Percentiles rank a stretch among this genome's conserved stretches.
Conservation (phyloP, 2,329 filamentous ascomycete species). For the Fusarium sp. region DNA sequence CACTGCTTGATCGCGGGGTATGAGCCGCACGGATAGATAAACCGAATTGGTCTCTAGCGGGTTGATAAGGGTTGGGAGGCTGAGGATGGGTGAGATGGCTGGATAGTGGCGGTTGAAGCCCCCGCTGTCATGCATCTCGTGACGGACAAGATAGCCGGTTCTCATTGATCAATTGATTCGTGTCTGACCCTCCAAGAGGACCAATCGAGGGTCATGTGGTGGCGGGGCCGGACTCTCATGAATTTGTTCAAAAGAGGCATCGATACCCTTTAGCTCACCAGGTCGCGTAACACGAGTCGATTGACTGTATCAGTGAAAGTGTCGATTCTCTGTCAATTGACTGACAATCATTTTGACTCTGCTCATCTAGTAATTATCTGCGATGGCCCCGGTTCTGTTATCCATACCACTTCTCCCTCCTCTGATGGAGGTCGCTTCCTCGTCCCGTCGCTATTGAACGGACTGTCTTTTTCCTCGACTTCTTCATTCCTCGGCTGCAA, state of each 20-base stretch:
- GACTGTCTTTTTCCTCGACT: neutral
- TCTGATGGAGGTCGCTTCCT: neutral
- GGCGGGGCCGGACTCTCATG: neutral
- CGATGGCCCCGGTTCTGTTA: neutral
- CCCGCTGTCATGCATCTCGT: neutral
- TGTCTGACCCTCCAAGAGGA: neutral
- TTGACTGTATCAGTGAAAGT: neutral
- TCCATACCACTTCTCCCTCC: slow-evolving; percentile 4
- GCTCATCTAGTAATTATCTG: slow-evolving; percentile 8
- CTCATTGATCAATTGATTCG: slow-evolving; percentile 4
- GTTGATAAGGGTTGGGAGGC: neutral
- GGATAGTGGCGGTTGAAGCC: neutral
- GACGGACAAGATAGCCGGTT: neutral
- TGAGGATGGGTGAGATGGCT: neutral
- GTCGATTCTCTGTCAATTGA: slow-evolving; percentile 1
- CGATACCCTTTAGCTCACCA: slow-evolving; percentile 3
- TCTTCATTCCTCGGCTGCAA: neutral
- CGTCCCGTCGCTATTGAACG: neutral
- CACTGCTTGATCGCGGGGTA: slow-evolving; percentile 16
- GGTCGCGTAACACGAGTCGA: neutral
- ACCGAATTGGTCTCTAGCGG: slow-evolving; percentile 28
- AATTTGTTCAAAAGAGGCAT: slow-evolving; percentile 10
- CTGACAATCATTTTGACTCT: neutral
- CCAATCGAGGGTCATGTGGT: slow-evolving; percentile 2
- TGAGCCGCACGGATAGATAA: slow-evolving; percentile 38